Evolutionary conservation across 768 basidiomycete genomes (phyloP), one percentile per base, ranked within the genome.

Genomic region (Boletus subcaerulescens): DNA sequence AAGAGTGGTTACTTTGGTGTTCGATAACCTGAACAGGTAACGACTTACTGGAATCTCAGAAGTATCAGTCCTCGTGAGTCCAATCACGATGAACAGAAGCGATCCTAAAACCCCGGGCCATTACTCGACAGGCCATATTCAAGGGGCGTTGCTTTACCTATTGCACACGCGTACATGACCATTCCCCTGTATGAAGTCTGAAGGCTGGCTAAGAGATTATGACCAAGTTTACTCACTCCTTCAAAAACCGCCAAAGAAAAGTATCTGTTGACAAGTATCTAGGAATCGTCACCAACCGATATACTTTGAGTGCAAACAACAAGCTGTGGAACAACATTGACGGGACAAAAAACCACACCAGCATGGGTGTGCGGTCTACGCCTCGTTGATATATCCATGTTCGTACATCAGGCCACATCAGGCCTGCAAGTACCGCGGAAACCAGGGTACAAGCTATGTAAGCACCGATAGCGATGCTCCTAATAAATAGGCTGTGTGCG

Each of bases 141-240:
- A 29, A 8, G 26, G 26, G 8, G 29, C 29, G 29, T 10, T 3
- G 29, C 10, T 3, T 32, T 52, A 65, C 65, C 61, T 12, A 56
- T 42, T 3, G 56, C 60, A 26, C 56, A 63, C n/a, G 52, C 58
- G 31, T 63, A 67, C 53, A 65, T 63, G 11, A 54, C 13, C 56
- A 64, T 65, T 39, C 65, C 65, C 41, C 65, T 67, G 32, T 5
- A 39, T 44, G 12, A 26, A 11, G 29, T 29, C 29, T 29, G 29
- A 29, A 29, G 8, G 29, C 29, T 29, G 8, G 29, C 29, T 10
- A 29, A 29, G 29, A 9, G 29, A 29, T 29, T 9, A 29, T 29
- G 29, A 9, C 29, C 29, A 29, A 29, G 29, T 8, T 29, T 29
- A 29, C 29, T 29, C 29, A 29, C 29, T 29, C 29, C 8, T 29